Conservation (phyloP, 106 monocot species). For the Gastrodia elata region DNA sequence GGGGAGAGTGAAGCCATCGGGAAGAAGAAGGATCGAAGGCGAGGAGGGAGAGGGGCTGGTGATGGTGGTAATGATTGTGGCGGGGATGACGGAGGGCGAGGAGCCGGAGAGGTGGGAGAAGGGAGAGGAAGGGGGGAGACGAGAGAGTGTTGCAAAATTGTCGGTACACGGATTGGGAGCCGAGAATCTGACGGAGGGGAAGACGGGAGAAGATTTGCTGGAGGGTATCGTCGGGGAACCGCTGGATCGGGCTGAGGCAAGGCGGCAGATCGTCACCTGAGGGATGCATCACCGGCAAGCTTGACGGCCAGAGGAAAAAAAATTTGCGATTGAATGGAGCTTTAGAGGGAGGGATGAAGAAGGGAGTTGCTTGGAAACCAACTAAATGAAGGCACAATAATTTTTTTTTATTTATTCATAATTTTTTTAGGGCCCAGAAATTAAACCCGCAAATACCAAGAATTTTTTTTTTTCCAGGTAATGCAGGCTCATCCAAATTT, state of each 20-base stretch:
- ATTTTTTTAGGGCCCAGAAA: too few relatives aligned
- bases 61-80: slow-evolving; percentile 10
- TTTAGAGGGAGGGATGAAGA: too few relatives aligned
- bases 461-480: too few relatives aligned
- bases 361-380: too few relatives aligned
- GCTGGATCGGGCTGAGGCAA: slow-evolving; percentile 18
- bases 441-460: too few relatives aligned
- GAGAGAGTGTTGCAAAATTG: slow-evolving; percentile 32
- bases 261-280: too few relatives aligned
- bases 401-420: too few relatives aligned
- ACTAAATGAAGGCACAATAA: too few relatives aligned
- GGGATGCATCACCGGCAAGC: too few relatives aligned
- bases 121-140: slow-evolving; percentile 34
- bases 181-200: slow-evolving; percentile 37
- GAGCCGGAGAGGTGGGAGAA: slow-evolving; percentile 39
- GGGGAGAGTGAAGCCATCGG: slow-evolving; percentile 37
- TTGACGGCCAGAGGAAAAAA: too few relatives aligned
- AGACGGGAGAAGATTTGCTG: slow-evolving; percentile 52
- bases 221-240: slow-evolving; percentile 51
- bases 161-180: slow-evolving; percentile 37
- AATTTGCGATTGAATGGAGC: too few relatives aligned
- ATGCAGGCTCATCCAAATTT: too few relatives aligned
- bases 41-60: slow-evolving; percentile 19
- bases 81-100: slow-evolving; percentile 56
- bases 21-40: slow-evolving; percentile 31